phyloP scores from a whole-genome alignment of 352 stramenopile genomes.

The Nothophytophthora sp. region DNA sequence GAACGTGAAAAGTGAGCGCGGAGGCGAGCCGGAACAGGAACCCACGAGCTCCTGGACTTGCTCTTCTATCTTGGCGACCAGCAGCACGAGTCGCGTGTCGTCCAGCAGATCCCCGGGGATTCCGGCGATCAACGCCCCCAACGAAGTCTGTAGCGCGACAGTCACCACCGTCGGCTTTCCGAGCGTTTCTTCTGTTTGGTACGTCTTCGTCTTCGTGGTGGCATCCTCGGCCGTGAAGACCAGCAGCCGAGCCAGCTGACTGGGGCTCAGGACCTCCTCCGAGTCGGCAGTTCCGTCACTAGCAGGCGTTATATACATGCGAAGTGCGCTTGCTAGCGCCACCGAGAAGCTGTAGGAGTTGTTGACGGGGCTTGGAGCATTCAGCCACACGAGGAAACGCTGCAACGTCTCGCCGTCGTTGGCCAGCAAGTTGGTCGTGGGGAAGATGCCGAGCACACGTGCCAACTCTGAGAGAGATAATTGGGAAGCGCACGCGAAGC shows the following conservation, averaged over 20 bases:
- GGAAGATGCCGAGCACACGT: conserved; percentile 57
- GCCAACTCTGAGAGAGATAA: conserved; percentile 46
- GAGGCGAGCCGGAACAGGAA: not conserved
- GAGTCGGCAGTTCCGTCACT: not conserved
- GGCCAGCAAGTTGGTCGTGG: conserved; percentile 29
- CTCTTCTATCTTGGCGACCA: conserved; percentile 46
- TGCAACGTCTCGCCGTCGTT: conserved; percentile 27
- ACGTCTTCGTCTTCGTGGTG: not conserved
- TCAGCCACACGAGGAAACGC: conserved; percentile 36
- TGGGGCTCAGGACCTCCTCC: conserved; percentile 15
- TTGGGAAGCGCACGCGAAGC: conserved; percentile 36
- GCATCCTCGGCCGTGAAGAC: conserved; percentile 39
- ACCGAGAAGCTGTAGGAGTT: conserved; percentile 8
- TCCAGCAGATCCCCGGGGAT: conserved; percentile 8
- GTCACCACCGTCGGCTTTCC: not conserved
- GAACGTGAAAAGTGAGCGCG: conserved; percentile 13
- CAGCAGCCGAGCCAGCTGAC: conserved; percentile 43
- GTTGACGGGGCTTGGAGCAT: not conserved
- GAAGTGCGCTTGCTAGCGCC: conserved; percentile 16
- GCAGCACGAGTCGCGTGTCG: conserved; percentile 25
- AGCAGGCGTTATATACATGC: conserved; percentile 11
- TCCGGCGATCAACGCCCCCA: conserved; percentile 7
- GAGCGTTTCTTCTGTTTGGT: not conserved
- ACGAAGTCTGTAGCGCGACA: conserved; percentile 6
- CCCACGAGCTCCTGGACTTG: conserved; percentile 30